Base-by-base conservation (phyloP, 768 basidiomycete species). In the Phanerochaete carnosa region DNA sequence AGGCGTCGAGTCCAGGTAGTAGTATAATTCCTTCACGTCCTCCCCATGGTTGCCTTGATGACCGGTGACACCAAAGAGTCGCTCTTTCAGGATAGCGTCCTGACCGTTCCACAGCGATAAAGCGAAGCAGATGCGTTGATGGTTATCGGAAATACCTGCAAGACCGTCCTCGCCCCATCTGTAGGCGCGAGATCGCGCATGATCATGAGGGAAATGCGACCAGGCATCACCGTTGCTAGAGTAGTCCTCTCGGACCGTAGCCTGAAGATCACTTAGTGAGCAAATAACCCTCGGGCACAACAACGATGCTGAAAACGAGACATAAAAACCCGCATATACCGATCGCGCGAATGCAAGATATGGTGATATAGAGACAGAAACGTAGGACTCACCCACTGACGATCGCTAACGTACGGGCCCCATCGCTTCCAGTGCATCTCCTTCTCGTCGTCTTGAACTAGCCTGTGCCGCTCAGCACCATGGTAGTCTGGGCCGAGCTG, bases 101-200 rank as follows among this genome's bases (percentile, higher is more conserved):
- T 89, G 75, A 51, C 86, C 95, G 72, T 99, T 99, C 97, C 97
- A 99, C 22, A 99, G 79, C 1, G 90, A 92, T 9, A 99, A 79
- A 16, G 84, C 86, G 70, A 98, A 89, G 75, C 95, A 98, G 16
- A 99, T 79, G 37, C 93, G 87, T 66, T 95, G 94, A 73, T 95
- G 95, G 70, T 98, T 98, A 74, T 99, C 97, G 5, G 94, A 96
- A 67, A 98, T 90, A 45, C 97, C 97, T 32, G 91, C 97, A 59
- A 99, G 88, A 51, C 97, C 97, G 69, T 99, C 97, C 74, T 99
- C 97, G 45, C 97, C 97, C 97, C 97, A 99, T 69, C 97, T 83
- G 76, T 98, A 99, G 25, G 95, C 92, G 60, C 97, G 87, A 59
- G 94, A 95, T 61, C 94, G 83, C 1, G 94, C 90, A 58, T 95